Conservation (phyloP, 768 basidiomycete genomes). For the Termitomyces sp. region DNA sequence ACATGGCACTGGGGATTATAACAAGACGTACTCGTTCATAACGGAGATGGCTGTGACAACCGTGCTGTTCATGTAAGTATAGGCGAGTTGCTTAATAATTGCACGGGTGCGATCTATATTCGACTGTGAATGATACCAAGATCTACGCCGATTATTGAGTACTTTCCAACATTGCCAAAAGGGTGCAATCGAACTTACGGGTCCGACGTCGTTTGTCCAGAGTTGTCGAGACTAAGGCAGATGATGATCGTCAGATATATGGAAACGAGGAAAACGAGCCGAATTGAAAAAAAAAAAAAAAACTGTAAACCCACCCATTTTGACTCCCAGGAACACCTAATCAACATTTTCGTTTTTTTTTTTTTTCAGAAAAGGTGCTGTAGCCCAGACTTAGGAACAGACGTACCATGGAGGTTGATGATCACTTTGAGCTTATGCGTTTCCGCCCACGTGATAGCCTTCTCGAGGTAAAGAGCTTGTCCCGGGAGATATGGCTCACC, state of each 20-base stretch:
- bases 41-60: slow-evolving; percentile 71
- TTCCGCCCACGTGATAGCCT: slow-evolving; percentile 70
- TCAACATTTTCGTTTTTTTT: not conserved
- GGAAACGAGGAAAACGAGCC: too few species aligned
- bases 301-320: slow-evolving; percentile 59
- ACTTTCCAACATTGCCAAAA: slow-evolving; percentile 5
- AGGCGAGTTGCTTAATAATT: slow-evolving; percentile 61
- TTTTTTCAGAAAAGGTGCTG: not conserved
- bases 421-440: slow-evolving; percentile 75
- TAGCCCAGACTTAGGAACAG: not conserved
- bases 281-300: too few species aligned
- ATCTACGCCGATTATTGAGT: slow-evolving; percentile 24
- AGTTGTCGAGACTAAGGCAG: slow-evolving; percentile 70
- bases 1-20: slow-evolving; percentile 36
- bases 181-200: slow-evolving; percentile 39
- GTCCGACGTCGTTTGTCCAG: slow-evolving; percentile 57
- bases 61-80: slow-evolving; percentile 51
- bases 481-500: slow-evolving; percentile 81
- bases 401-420: slow-evolving; percentile 66
- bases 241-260: slow-evolving; percentile 2
- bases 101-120: slow-evolving; percentile 67
- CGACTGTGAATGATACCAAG: slow-evolving; percentile 65
- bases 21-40: slow-evolving; percentile 64
- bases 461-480: slow-evolving; percentile 63
- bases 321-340: slow-evolving; percentile 80